Base-by-base conservation (phyloP, 2,329 filamentous ascomycete genomes). In the Claviceps humidiphila region DNA sequence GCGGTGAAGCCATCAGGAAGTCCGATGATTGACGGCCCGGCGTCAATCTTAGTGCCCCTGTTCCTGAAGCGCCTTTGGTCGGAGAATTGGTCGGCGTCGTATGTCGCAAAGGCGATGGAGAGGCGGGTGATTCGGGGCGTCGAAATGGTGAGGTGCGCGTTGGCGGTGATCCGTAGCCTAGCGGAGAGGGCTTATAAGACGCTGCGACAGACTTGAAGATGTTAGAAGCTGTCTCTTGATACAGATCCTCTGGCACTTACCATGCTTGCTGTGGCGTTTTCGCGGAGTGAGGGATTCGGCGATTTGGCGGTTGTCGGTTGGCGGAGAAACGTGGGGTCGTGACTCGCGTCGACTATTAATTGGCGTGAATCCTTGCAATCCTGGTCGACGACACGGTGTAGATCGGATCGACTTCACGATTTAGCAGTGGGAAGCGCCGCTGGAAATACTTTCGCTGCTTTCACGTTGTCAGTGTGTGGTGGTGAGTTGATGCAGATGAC, bases 121-220 rank as follows among this genome's bases (percentile, higher is more conserved):
- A 87, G 24, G 78, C 75, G 20, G 81, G 78, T 20, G 80, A 81
- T 58, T 80, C 78, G 51, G 78, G 73, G 58, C 80, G 70, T 54
- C 80, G 76, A 63, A 84, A 84, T 13, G 81, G 81, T 49, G 81
- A 84, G 61, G 71, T 77, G 64, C 86, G 80, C 17, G 64, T 62
- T 20, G 68, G 65, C 59, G 80, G 77, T 47, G 85, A 84, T 58
- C 82, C 82, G 68, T 85, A 87, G 55, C 83, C 83, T 55, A 87
- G 70, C 51, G 82, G 82, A 24, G 84, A 87, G 14, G 83, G 82
- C 66, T 86, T 87, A 68, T 84, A 87, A 53, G 78, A 71, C 49
- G 73, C 64, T 53, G 71, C 74, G 65, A 73, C 76, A 65, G 73
- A 75, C 80, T 77, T 63, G 50, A 54, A 43, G 52, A 54, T 55